phyloP scores from a whole-genome alignment of 2,329 filamentous ascomycete genomes.

The Fonsecaea monophora region DNA sequence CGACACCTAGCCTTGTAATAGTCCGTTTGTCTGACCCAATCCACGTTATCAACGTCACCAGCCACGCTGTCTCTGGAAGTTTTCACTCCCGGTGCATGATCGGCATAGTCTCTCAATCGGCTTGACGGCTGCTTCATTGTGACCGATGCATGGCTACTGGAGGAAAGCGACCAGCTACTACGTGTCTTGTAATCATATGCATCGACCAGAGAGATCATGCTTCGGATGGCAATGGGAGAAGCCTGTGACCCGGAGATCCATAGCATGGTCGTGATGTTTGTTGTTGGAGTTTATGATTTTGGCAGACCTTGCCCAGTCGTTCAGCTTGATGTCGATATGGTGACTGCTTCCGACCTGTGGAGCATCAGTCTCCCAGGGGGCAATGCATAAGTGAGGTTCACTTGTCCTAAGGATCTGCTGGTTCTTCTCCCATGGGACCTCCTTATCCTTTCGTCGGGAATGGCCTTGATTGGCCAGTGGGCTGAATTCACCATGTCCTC shows the following conservation, averaged over 20 bases:
- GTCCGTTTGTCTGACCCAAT: background rate
- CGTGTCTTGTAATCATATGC: background rate
- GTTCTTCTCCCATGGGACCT: background rate
- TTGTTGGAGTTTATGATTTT: background rate
- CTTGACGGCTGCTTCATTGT: background rate
- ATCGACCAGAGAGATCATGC: background rate
- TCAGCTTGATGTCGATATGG: background rate
- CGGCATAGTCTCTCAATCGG: background rate
- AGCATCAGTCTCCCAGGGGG: background rate
- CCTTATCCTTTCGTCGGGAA: background rate
- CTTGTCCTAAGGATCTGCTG: background rate
- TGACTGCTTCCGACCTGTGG: background rate
- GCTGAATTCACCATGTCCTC: background rate
- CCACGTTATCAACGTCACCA: background rate
- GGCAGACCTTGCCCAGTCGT: background rate
- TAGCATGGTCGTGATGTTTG: background rate
- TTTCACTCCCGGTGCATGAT: background rate
- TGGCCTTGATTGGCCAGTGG: background rate
- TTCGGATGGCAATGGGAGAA: background rate
- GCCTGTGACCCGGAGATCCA: background rate
- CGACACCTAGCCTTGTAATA: background rate
- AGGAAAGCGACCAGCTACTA: background rate
- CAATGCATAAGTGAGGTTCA: background rate
- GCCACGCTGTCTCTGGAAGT: background rate
- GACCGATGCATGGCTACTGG: background rate